phyloP scores from a whole-genome alignment of 2,329 filamentous ascomycete species.

The Raffaelea deltoideospora region DNA sequence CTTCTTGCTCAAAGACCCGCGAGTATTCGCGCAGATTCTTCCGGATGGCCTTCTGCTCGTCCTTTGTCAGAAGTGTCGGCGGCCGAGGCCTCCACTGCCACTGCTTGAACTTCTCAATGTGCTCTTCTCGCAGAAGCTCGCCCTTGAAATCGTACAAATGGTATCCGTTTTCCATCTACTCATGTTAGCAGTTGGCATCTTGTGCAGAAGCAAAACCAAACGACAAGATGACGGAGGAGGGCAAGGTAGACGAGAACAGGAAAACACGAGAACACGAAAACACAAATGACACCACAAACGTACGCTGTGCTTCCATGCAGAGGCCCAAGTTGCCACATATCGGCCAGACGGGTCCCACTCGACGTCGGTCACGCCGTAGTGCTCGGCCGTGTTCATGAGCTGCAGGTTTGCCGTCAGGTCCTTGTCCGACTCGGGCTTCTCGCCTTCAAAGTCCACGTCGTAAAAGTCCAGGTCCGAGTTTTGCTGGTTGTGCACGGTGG shows the following conservation, averaged over 20 bases:
- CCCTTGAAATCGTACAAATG: slow-evolving; percentile 96
- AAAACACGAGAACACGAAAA: background rate
- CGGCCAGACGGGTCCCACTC: slow-evolving; percentile 97
- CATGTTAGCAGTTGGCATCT: slow-evolving; percentile 5
- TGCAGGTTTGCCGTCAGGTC: slow-evolving; percentile 89
- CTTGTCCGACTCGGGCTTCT: slow-evolving; percentile 86
- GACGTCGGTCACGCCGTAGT: slow-evolving; percentile 94
- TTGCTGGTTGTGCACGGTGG: slow-evolving; percentile 82
- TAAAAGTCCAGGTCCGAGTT: slow-evolving; percentile 95
- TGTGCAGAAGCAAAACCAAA: too few species aligned
- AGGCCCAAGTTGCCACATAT: slow-evolving; percentile 86
- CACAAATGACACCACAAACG: slow-evolving; percentile 25
- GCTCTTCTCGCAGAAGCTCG: slow-evolving; percentile 75
- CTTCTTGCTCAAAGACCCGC: slow-evolving; percentile 87
- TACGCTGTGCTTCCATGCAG: slow-evolving; percentile 91
- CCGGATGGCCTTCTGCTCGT: slow-evolving; percentile 94
- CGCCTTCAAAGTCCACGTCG: slow-evolving; percentile 94
- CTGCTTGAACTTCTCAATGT: slow-evolving; percentile 95
- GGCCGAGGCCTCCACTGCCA: slow-evolving; percentile 89
- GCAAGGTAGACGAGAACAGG: too few species aligned
- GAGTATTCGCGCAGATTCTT: slow-evolving; percentile 98
- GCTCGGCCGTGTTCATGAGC: slow-evolving; percentile 83
- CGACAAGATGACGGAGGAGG: background rate
- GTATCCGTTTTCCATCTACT: slow-evolving; percentile 96
- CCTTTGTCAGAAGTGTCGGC: slow-evolving; percentile 78